These are phyloP conservation scores for Cymbidium sinense DNA, from an alignment of 106 monocot species.

Conservation along the genomic window DNA sequence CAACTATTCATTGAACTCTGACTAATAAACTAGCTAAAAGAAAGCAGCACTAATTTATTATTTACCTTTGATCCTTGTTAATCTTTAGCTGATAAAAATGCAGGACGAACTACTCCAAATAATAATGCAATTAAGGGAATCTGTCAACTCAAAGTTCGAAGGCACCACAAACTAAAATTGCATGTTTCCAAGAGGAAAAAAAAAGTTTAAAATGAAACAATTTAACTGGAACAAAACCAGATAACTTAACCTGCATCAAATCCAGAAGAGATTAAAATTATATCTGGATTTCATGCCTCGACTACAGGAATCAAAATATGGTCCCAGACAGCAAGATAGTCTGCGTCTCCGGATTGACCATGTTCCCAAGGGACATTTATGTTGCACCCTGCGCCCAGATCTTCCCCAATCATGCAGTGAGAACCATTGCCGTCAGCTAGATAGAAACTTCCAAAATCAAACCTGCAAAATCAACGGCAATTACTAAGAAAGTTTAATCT, in stretches of 20 bases:
- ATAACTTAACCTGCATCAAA: conserved; percentile 84
- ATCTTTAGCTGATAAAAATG: too few species aligned
- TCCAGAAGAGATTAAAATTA: conserved; percentile 86
- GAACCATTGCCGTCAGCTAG: conserved; percentile 71
- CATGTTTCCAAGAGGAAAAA: neutral
- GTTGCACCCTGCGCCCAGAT: conserved; percentile 76
- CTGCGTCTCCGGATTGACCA: conserved; percentile 81
- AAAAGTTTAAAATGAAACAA: neutral
- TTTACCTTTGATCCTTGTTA: too few species aligned
- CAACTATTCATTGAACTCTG: too few species aligned
- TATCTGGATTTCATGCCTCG: conserved; percentile 74
- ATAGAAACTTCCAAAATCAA: conserved; percentile 91
- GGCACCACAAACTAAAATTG: too few species aligned
- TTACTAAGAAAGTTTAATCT: too few species aligned
- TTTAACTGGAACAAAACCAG: neutral
- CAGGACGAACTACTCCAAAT: too few species aligned
- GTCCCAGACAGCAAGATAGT: conserved; percentile 92
- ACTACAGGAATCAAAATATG: conserved; percentile 83
- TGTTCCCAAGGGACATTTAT: conserved; percentile 99
- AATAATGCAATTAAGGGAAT: too few species aligned
- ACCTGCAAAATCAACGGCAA: conserved; percentile 34
- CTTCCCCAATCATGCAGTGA: conserved; percentile 78
- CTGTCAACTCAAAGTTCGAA: too few species aligned
- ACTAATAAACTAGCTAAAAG: too few species aligned
- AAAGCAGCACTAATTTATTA: too few species aligned